Percentiles rank a stretch among this genome's conserved stretches.
Evolutionary conservation across 202 grass and related monocot species (phyloP).

Genomic region (Carex sylvatica): DNA sequence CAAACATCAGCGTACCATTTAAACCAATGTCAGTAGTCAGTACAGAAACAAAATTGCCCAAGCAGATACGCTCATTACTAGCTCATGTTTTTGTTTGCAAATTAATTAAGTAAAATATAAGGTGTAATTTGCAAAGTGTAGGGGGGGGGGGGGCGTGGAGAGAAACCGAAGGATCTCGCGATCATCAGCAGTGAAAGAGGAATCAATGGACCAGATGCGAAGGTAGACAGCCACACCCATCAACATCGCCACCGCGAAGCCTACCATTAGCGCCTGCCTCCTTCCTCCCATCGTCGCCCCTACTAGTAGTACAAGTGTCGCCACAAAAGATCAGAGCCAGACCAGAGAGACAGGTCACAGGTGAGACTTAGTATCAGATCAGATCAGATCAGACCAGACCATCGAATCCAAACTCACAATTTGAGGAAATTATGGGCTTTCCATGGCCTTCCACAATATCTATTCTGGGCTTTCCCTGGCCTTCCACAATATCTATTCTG

Average conservation of each 20-base stretch:
- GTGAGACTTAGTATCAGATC: no score
- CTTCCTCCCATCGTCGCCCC: slow-evolving; percentile 41
- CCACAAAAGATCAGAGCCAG: not conserved
- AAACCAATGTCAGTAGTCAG: not conserved
- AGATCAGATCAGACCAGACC: no score
- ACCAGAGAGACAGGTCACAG: no score
- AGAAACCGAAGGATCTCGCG: slow-evolving; percentile 77
- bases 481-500: no score
- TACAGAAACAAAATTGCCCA: not conserved
- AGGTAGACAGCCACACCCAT: slow-evolving; percentile 73
- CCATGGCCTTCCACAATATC: no score
- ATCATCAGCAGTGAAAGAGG: slow-evolving; percentile 59
- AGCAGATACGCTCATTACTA: not conserved
- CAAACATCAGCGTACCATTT: not conserved
- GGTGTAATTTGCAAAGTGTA: not conserved
- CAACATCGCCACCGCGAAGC: slow-evolving; percentile 67
- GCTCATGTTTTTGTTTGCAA: not conserved
- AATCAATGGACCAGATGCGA: slow-evolving; percentile 83
- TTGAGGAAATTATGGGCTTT: no score
- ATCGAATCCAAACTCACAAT: no score
- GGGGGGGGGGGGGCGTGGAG: not conserved
- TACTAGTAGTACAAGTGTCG: no score
- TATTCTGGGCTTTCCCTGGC: no score
- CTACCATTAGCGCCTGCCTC: slow-evolving; percentile 47
- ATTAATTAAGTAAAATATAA: no score